phyloP scores from a whole-genome alignment of 208 protist species.

The Acanthamoeba castellanii region DNA sequence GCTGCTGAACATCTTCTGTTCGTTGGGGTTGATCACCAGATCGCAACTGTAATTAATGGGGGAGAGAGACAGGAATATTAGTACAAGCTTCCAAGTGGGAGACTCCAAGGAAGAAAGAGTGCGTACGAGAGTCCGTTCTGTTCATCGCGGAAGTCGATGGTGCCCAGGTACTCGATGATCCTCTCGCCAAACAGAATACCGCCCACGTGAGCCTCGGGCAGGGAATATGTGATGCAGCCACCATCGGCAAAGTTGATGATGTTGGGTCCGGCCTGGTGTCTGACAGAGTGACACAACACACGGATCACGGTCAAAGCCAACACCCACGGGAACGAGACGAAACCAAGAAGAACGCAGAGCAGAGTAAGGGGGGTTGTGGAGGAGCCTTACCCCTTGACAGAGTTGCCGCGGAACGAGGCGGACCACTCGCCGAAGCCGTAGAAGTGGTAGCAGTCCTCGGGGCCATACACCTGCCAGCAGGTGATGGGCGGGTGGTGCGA shows the following conservation, averaged over 20 bases:
- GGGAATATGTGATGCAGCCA: slow-evolving; percentile 49
- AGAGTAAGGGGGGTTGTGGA: not conserved
- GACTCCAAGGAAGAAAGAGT: not conserved
- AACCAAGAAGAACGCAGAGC: not conserved
- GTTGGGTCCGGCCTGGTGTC: slow-evolving; percentile 75
- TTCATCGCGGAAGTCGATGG: slow-evolving; percentile 77
- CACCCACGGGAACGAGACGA: not conserved
- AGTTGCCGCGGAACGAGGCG: slow-evolving; percentile 77
- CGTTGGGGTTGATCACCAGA: slow-evolving; percentile 79
- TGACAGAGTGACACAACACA: not conserved
- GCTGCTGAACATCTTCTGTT: slow-evolving; percentile 74
- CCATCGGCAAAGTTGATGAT: slow-evolving; percentile 81
- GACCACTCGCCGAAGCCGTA: slow-evolving; percentile 73
- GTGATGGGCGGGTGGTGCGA: slow-evolving; percentile 82
- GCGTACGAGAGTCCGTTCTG: slow-evolving; percentile 71
- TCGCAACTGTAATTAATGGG: slow-evolving; percentile 36
- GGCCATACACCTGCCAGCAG: slow-evolving; percentile 74
- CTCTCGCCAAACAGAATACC: slow-evolving; percentile 81
- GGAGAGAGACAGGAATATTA: not conserved
- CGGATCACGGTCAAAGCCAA: no score
- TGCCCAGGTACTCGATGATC: slow-evolving; percentile 80
- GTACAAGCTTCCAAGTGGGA: no score
- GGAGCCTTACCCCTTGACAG: slow-evolving; percentile 71
- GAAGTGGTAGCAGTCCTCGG: slow-evolving; percentile 71
- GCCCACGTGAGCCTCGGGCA: slow-evolving; percentile 75